phyloP scores from a whole-genome alignment of 768 basidiomycete species.

The Phlebiopsis flavidoalba region DNA sequence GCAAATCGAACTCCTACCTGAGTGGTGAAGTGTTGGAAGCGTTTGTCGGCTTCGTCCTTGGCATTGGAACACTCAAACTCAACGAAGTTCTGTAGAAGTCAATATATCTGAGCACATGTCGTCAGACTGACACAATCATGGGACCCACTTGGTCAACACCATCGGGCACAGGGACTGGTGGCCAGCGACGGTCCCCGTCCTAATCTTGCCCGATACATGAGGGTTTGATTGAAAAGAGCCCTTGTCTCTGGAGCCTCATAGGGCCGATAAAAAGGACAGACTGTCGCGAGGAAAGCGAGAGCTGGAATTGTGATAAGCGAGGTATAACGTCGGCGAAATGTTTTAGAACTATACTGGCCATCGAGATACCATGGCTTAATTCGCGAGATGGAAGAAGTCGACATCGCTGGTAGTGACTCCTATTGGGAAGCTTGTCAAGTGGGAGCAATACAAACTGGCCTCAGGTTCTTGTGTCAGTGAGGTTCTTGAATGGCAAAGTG shows the following conservation, averaged over 20 bases:
- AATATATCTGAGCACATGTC: not conserved
- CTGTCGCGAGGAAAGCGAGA: slow-evolving; percentile 84
- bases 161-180: slow-evolving; percentile 72
- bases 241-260: slow-evolving; percentile 90
- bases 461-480: no score
- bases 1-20: slow-evolving; percentile 42
- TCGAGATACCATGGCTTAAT: slow-evolving; percentile 99
- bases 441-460: slow-evolving; percentile 75
- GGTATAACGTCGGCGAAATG: not conserved
- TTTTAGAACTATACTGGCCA: slow-evolving; percentile 65
- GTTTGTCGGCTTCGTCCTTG: slow-evolving; percentile 78
- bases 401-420: slow-evolving; percentile 88
- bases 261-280: slow-evolving; percentile 79
- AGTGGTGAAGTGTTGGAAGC: slow-evolving; percentile 83
- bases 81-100: slow-evolving; percentile 51
- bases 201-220: slow-evolving; percentile 82
- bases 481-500: no score
- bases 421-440: slow-evolving; percentile 85
- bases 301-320: slow-evolving; percentile 32
- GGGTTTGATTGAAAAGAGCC: slow-evolving; percentile 63
- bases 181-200: slow-evolving; percentile 64
- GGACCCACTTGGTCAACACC: slow-evolving; percentile 73
- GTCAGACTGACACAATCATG: not conserved
- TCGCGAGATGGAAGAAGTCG: slow-evolving; percentile 94
- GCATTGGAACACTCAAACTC: slow-evolving; percentile 68